These are phyloP conservation scores for Tuber indicum DNA, from an alignment of 495 filamentous ascomycete species.

Conservation along the genomic window DNA sequence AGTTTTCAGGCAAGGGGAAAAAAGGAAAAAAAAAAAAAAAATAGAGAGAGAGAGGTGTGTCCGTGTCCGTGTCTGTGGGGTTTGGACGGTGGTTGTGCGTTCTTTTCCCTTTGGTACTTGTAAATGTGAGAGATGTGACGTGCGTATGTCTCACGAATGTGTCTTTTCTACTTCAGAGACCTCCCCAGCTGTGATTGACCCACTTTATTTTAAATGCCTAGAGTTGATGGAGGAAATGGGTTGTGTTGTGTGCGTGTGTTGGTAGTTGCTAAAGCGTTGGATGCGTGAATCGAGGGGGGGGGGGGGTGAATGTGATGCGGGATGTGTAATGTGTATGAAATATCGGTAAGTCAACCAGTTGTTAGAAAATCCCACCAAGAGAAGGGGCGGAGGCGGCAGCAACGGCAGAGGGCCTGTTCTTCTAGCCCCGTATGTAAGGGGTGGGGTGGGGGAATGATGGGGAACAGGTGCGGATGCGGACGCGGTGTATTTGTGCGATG, in stretches of 20 bases:
- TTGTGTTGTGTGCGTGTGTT: constrained; percentile 22
- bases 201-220: constrained; percentile 1
- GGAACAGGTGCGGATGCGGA: constrained; percentile 17
- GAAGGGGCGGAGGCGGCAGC: constrained; percentile 21
- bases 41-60: background rate
- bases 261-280: constrained; percentile 21
- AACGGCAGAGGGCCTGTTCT: constrained; percentile 9
- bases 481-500: constrained; percentile 5
- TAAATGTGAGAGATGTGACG: constrained; percentile 15
- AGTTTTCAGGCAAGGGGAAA: background rate
- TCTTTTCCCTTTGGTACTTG: background rate
- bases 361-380: background rate
- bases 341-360: background rate
- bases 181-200: background rate
- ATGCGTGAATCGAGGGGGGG: constrained; percentile 12
- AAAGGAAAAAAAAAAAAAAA: background rate
- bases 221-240: background rate
- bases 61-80: background rate
- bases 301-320: background rate
- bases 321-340: background rate
- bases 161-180: background rate
- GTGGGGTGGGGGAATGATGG: constrained; percentile 7
- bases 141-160: constrained; percentile 12
- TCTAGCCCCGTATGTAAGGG: constrained; percentile 26
- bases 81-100: background rate